These are phyloP conservation scores for Phytophthora podocarpi DNA, from an alignment of 352 stramenopile genomes.

Conservation along the genomic window DNA sequence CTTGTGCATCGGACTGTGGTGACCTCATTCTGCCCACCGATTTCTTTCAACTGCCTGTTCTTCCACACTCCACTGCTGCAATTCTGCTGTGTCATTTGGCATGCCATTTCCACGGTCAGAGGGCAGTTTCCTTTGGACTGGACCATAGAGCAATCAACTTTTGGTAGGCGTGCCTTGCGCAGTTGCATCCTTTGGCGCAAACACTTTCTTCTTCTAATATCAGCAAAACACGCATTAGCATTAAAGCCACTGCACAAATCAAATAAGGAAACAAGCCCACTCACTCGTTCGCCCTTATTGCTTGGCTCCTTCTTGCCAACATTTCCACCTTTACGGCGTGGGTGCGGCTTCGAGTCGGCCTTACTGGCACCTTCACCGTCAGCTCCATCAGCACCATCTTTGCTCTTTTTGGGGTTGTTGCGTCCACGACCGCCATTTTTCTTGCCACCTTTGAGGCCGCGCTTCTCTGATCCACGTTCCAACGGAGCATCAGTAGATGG, in stretches of 20 bases:
- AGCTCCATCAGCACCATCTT: constrained; percentile 28
- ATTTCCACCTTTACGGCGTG: constrained; percentile 34
- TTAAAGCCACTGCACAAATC: background rate
- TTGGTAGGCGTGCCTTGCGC: constrained; percentile 39
- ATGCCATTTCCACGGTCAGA: constrained; percentile 13
- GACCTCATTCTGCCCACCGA: constrained; percentile 10
- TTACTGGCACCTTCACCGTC: constrained; percentile 20
- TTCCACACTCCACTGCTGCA: constrained; percentile 16
- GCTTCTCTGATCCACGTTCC: constrained; percentile 30
- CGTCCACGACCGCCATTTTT: constrained; percentile 39
- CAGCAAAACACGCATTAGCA: constrained; percentile 5
- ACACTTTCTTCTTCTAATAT: constrained; percentile 67
- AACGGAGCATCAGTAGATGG: constrained; percentile 4
- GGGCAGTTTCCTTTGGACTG: constrained; percentile 11
- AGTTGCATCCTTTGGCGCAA: constrained; percentile 61
- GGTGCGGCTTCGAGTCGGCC: constrained; percentile 34
- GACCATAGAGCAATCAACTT: constrained; percentile 33
- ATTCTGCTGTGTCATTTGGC: constrained; percentile 17
- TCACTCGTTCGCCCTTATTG: constrained; percentile 38
- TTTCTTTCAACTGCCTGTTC: constrained; percentile 23
- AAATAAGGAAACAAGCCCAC: background rate
- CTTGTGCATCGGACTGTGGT: constrained; percentile 7
- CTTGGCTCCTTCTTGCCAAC: constrained; percentile 40
- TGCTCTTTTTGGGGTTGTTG: constrained; percentile 43
- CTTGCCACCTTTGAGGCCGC: constrained; percentile 25